Conservation (phyloP, 345 rosid species). For the Syzygium oleosum region DNA sequence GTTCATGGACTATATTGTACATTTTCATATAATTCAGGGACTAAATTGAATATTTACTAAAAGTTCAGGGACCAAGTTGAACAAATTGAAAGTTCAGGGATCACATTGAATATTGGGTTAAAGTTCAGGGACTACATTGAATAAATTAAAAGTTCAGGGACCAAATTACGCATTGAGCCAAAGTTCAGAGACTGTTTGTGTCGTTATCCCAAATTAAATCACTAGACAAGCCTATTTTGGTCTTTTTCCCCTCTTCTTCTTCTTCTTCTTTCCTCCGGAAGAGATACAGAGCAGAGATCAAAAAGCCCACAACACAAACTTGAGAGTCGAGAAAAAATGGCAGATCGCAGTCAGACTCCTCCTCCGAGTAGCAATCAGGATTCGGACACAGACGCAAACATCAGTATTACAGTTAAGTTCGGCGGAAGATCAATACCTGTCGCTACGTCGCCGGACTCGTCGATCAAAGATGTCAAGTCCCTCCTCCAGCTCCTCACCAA, state of each 20-base stretch:
- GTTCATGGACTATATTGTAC: no score
- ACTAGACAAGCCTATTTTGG: background rate
- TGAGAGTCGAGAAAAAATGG: background rate
- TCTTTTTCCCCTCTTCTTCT: background rate
- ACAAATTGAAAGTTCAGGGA: no score
- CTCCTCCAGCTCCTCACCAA: slow-evolving; percentile 78
- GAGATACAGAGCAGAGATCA: background rate
- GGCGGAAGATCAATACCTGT: slow-evolving; percentile 56
- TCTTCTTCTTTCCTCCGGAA: background rate
- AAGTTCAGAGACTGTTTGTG: no score
- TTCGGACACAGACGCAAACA: background rate
- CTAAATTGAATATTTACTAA: no score
- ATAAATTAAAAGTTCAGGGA: no score
- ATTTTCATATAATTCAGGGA: no score
- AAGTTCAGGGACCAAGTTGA: no score
- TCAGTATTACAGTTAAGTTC: slow-evolving; percentile 59
- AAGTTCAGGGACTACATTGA: no score
- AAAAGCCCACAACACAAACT: background rate
- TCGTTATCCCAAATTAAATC: background rate
- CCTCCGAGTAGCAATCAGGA: background rate
- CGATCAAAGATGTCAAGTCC: slow-evolving; percentile 51
- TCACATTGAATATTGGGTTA: no score
- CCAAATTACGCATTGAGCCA: no score
- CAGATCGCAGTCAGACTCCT: background rate
- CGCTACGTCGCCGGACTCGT: slow-evolving; percentile 35